Conservation (phyloP, 345 rosid genomes). For the Syzygium jambos region DNA sequence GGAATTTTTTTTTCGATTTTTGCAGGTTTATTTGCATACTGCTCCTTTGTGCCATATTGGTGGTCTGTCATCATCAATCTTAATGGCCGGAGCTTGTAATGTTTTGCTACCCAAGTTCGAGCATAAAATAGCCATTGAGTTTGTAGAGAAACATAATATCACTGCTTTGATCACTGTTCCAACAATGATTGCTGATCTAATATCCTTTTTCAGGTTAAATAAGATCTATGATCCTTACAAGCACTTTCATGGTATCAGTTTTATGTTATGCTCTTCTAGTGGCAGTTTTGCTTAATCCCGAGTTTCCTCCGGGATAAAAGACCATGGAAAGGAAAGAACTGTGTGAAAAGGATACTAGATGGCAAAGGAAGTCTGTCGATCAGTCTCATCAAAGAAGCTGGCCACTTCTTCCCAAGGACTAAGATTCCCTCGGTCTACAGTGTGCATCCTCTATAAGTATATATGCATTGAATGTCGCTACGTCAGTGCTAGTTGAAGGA, state of each 20-base stretch:
- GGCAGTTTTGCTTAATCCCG: neutral
- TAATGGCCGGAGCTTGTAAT: conserved; percentile 82
- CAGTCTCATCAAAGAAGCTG: conserved; percentile 38
- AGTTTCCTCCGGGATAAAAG: conserved; percentile 26
- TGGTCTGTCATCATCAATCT: conserved; percentile 89
- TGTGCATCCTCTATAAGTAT: conserved; percentile 3
- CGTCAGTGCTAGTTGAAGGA: neutral
- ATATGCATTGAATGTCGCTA: neutral
- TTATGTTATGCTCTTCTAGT: neutral
- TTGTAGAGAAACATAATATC: conserved; percentile 39
- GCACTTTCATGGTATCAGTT: too few relatives aligned
- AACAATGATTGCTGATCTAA: conserved; percentile 67
- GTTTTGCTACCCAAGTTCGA: conserved; percentile 70
- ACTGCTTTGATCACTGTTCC: conserved; percentile 82
- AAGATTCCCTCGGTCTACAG: conserved; percentile 80
- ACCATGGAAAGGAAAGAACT: conserved; percentile 24
- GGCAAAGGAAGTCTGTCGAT: conserved; percentile 73
- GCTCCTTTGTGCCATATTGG: conserved; percentile 82
- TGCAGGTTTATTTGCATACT: conserved; percentile 85
- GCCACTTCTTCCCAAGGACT: conserved; percentile 44
- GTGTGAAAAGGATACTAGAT: conserved; percentile 55
- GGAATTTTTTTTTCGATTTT: neutral
- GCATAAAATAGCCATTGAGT: conserved; percentile 37
- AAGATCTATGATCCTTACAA: neutral
- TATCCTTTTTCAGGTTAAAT: conserved; percentile 36